Evolutionary conservation across 2,329 filamentous ascomycete species (phyloP).

Genomic region (Penicillium expansum): DNA sequence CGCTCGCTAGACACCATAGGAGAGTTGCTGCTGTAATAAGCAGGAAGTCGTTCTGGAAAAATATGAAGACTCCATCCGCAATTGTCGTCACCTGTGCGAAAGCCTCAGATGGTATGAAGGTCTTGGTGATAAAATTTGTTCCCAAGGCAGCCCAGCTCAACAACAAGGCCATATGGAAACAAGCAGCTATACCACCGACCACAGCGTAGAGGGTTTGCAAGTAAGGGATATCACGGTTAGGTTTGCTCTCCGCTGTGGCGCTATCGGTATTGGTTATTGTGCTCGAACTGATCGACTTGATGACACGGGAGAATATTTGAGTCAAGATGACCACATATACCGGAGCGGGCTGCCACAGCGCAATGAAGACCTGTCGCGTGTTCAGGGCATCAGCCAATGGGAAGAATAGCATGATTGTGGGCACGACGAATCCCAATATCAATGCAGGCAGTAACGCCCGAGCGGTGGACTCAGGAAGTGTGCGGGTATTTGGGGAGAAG

Average conservation of each 20-base stretch:
- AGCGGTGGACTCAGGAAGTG: constrained; percentile 17
- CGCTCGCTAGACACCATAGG: constrained; percentile 18
- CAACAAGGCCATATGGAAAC: constrained; percentile 3
- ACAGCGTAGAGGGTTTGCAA: constrained; percentile 3
- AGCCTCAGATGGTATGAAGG: constrained; percentile 16
- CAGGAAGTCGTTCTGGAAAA: constrained; percentile 28
- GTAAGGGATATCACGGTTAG: not conserved
- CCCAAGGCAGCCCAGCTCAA: constrained; percentile 1
- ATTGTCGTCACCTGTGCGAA: constrained; percentile 9
- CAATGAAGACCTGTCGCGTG: constrained; percentile 20
- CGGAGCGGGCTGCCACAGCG: constrained; percentile 26
- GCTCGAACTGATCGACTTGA: not conserved
- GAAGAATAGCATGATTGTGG: constrained; percentile 26
- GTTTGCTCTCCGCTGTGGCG: not conserved
- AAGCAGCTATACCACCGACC: constrained; percentile 9
- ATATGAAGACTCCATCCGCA: constrained; percentile 21
- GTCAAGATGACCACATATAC: constrained; percentile 20
- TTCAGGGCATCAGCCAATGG: constrained; percentile 12
- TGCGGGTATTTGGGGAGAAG: constrained; percentile 13
- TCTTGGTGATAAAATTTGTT: constrained; percentile 8
- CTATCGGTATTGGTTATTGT: not conserved
- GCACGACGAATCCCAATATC: constrained; percentile 24
- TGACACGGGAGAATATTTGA: constrained; percentile 10
- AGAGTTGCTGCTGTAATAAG: constrained; percentile 18
- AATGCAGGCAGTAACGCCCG: constrained; percentile 25